Conservation (phyloP, 2,329 filamentous ascomycete genomes). For the Fusarium transvaalense region DNA sequence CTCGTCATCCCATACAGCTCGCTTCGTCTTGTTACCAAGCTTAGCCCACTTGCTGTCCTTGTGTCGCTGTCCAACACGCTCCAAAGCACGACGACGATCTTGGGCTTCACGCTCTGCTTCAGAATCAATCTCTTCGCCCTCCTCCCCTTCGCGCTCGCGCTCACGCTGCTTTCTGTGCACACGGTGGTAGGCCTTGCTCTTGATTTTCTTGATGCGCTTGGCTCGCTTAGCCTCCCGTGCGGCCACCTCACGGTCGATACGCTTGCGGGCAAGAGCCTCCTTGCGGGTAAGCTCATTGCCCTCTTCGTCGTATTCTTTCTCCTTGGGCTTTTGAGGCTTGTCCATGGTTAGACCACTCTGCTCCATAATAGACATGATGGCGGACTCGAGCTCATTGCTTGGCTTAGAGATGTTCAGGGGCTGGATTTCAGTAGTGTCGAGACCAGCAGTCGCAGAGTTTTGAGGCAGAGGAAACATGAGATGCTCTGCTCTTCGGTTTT, state of each 20-base stretch:
- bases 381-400: constrained; percentile 84
- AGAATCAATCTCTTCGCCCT: constrained; percentile 71
- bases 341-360: constrained; percentile 81
- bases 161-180: constrained; percentile 83
- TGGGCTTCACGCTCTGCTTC: constrained; percentile 73
- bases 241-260: constrained; percentile 84
- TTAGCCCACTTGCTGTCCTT: constrained; percentile 94
- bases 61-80: constrained; percentile 87
- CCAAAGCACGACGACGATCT: constrained; percentile 83
- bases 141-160: constrained; percentile 67
- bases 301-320: constrained; percentile 75
- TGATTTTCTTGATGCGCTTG: constrained; percentile 98
- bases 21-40: constrained; percentile 80
- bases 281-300: constrained; percentile 79
- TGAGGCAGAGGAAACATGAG: constrained; percentile 87
- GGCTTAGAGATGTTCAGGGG: constrained; percentile 73
- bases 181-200: constrained; percentile 93
- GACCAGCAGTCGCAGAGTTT: constrained; percentile 71
- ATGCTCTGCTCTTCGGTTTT: constrained; percentile 91
- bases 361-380: constrained; percentile 89
- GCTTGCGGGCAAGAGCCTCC: constrained; percentile 78
- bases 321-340: constrained; percentile 60
- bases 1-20: constrained; percentile 89
- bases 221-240: constrained; percentile 90
- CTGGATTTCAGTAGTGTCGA: constrained; percentile 72